Percentiles rank a stretch among this genome's conserved stretches.
Evolutionary conservation across 306 rosid species (phyloP).

Genomic region (Malus fusca): DNA sequence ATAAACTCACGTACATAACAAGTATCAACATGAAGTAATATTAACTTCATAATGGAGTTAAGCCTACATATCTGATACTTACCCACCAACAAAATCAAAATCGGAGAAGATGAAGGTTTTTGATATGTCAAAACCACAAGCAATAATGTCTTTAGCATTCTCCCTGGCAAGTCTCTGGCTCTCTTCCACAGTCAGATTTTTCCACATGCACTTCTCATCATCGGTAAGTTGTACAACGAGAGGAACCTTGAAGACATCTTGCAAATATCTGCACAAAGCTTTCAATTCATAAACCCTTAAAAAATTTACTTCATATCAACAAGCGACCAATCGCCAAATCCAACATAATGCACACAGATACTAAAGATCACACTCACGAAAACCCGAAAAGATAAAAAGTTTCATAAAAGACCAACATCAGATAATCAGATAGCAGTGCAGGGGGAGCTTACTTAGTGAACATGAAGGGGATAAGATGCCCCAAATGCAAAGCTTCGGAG

Average conservation of each 20-base stretch:
- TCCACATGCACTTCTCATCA: slow-evolving; percentile 93
- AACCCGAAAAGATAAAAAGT: neutral
- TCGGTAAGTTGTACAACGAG: slow-evolving; percentile 90
- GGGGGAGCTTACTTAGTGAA: slow-evolving; percentile 55
- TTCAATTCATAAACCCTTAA: neutral
- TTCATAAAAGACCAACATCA: neutral
- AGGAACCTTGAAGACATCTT: slow-evolving; percentile 93
- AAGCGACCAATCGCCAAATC: neutral
- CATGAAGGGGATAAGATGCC: slow-evolving; percentile 88
- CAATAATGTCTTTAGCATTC: slow-evolving; percentile 91
- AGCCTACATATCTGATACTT: slow-evolving; percentile 23
- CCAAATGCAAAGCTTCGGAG: slow-evolving; percentile 89
- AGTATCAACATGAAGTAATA: neutral
- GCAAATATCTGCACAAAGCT: slow-evolving; percentile 64
- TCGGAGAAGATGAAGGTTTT: slow-evolving; percentile 82
- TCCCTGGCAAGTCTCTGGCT: slow-evolving; percentile 77
- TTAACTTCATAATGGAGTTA: neutral
- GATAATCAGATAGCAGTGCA: neutral
- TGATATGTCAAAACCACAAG: slow-evolving; percentile 87
- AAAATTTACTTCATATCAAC: neutral
- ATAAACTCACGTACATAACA: neutral
- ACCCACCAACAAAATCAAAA: slow-evolving; percentile 81
- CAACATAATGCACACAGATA: neutral
- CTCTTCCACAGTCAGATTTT: slow-evolving; percentile 69
- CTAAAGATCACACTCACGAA: neutral